Evolutionary conservation across 306 rosid species (phyloP), one percentile per base, ranked within the genome.

Genomic region (Vicia faba): DNA sequence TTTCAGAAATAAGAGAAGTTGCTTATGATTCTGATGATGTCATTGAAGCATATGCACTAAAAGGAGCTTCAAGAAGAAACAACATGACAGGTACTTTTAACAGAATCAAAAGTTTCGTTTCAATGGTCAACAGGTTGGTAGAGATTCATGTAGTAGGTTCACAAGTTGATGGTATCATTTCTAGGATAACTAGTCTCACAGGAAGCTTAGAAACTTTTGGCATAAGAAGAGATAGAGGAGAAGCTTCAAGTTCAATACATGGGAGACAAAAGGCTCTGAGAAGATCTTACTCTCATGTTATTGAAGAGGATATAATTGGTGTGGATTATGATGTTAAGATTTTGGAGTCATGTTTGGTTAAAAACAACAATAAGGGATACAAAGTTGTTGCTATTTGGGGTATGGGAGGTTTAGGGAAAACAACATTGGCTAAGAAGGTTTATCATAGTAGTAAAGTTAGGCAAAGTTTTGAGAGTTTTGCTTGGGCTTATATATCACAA

Each of bases 401-500:
- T 10, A 81, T 83, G 91, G 91, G 91, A 10, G 91, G 91, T 53
- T 55, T 86, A 33, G 88, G 91, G 29, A 83, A 83, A 36, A 83
- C 91, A 19, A 83, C 88, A 38, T 72, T 86, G 60, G 91, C 88
- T 2, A 86, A 83, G 49, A 64, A 76, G 38, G 70, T 83, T 0
- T 83, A 73, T 46, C 84, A 78, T 59, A 26, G 83, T 63, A 41
- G 8, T 40, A 13, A 46, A 6, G 73, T 81, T 2, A 73, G 73
- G 61, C 72, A 58, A 4, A 68, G 49, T 55, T 86, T 86, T 49
- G 75, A 76, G 6, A 46, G 72, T 38, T 73, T 78, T 7, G 84
- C 86, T 68, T 83, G 91, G 88, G 84, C 80, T 10, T 83, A 74
- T 43, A 75, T 86, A 38, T 86, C 91, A 33, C 91, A 86, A 5